Evolutionary conservation across 2,329 filamentous ascomycete species (phyloP), one percentile per base, ranked within the genome.

Genomic region (Paraphoma sp.): DNA sequence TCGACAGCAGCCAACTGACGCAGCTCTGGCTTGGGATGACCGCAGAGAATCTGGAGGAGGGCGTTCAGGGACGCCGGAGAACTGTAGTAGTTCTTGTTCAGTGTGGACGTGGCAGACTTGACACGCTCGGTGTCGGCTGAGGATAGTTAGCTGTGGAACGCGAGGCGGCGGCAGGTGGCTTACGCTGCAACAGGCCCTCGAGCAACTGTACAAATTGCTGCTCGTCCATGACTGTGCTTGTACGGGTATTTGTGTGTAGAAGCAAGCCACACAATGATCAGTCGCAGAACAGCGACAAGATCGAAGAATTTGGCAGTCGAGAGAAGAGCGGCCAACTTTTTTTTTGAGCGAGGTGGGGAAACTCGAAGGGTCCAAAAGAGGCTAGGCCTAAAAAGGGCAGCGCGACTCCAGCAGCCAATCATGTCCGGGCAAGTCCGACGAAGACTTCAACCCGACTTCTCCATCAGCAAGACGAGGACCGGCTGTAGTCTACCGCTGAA

Each of bases 1-100:
- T 98, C 93, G 63, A 98, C 92, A 51, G 93, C 91, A 51, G 95
- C 93, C 64, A 96, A 86, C 83, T 98, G 95, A 72, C 93, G 90
- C 53, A 97, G 84, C 65, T 88, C 86, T 45, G 85, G 76, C 72
- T 84, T 82, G 58, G 88, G 83, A 78, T 97, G 89, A 56, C 89
- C 91, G 69, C 92, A 90, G 67, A 96, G 85, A 71, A 97, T 88
- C 80, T 97, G 92, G 67, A 98, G 86, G 61, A 98, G 89, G 70
- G 91, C 87, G 53, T 94, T 85, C 55, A 98, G 87, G 14, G 92
- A 92, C 71, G 93, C 87, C 40, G 94, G 90, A 67, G 92, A 87
- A 71, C 87, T 89, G 83, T 96, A 98, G 84, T 92, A 98, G 80
- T 91, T 91, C 79, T 96, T 95, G 80, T 96, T 93, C 58, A 98